Evolutionary conservation across 2,329 filamentous ascomycete genomes (phyloP).

Genomic region (Alternaria sp.): DNA sequence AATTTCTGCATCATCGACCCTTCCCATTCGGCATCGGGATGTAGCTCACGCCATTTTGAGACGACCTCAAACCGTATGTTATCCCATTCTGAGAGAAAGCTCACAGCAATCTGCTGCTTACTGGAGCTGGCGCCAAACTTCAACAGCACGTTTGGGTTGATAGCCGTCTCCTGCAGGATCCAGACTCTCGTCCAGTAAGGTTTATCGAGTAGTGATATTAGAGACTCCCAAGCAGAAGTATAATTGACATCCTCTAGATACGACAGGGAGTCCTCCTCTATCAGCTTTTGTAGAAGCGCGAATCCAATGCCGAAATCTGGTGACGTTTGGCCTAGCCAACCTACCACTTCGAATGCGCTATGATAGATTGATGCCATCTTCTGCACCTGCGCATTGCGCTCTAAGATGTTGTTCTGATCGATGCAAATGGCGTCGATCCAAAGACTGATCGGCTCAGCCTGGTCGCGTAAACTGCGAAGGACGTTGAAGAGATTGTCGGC

Average conservation of each 20-base stretch:
- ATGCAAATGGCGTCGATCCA: too few species aligned
- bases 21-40: too few species aligned
- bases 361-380: too few species aligned
- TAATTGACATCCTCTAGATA: neutral
- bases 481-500: too few species aligned
- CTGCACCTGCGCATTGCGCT: too few species aligned
- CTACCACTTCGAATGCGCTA: too few species aligned
- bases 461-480: too few species aligned
- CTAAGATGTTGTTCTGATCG: neutral
- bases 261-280: neutral
- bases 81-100: neutral
- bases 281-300: neutral
- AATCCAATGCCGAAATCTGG: neutral
- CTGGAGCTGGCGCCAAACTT: neutral
- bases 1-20: too few species aligned
- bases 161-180: neutral
- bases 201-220: neutral
- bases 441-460: too few species aligned
- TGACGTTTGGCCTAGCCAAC: neutral
- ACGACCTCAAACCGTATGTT: too few species aligned
- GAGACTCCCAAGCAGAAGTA: neutral
- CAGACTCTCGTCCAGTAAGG: neutral
- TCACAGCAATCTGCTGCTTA: neutral
- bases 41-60: too few species aligned
- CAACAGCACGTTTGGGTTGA: neutral